Conservation (phyloP, 2,329 filamentous ascomycete genomes). For the Colletotrichum tropicale region DNA sequence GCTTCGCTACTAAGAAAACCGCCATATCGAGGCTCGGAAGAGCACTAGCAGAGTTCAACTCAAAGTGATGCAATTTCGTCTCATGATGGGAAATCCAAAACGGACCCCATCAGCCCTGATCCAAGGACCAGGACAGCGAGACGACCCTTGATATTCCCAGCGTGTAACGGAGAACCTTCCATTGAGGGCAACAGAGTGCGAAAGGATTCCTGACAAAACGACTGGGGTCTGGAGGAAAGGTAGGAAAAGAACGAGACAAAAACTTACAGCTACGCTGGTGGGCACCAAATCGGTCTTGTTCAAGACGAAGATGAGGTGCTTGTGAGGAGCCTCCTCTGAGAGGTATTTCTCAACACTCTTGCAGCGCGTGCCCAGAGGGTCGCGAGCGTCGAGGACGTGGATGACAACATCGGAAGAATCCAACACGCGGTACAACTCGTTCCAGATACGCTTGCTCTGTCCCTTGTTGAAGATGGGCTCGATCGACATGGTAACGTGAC, state of each 20-base stretch:
- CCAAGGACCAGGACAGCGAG: constrained; percentile 72
- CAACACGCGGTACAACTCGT: constrained; percentile 93
- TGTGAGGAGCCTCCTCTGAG: constrained; percentile 90
- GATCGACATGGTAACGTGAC: constrained; percentile 65
- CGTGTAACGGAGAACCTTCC: constrained; percentile 96
- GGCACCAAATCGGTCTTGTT: constrained; percentile 96
- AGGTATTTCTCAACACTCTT: constrained; percentile 84
- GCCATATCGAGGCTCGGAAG: constrained; percentile 54
- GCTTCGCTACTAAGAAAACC: constrained; percentile 99
- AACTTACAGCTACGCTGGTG: constrained; percentile 92
- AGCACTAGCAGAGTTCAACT: constrained; percentile 90
- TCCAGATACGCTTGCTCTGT: constrained; percentile 95
- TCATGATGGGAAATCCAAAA: constrained; percentile 85
- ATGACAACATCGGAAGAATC: constrained; percentile 96
- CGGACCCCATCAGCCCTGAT: constrained; percentile 77
- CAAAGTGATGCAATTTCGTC: constrained; percentile 86
- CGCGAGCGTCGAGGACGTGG: constrained; percentile 90
- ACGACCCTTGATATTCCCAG: constrained; percentile 88
- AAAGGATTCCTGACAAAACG: constrained; percentile 85
- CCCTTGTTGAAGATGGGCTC: constrained; percentile 94
- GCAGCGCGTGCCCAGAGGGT: constrained; percentile 89
- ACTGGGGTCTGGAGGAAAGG: constrained; percentile 59
- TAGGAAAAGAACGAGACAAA: constrained; percentile 15
- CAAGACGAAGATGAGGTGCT: constrained; percentile 88
- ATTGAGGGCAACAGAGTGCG: constrained; percentile 63